Evolutionary conservation across 768 basidiomycete genomes (phyloP).

Genomic region (Kwoniella dendrophila): DNA sequence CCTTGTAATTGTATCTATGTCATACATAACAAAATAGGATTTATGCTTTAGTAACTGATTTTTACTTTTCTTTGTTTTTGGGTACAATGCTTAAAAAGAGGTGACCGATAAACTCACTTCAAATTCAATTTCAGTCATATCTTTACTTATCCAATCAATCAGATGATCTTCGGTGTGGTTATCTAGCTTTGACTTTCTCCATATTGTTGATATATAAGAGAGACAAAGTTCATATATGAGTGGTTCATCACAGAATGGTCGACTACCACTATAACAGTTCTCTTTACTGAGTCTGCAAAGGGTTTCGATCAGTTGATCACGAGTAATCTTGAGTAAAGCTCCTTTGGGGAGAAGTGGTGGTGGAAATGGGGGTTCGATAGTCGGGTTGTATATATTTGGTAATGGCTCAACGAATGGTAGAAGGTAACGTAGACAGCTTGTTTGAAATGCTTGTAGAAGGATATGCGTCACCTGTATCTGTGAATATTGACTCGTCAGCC

Average conservation of each 20-base stretch:
- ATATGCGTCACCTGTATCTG: constrained; percentile 2
- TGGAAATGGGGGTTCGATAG: constrained; percentile 16
- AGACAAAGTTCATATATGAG: constrained; percentile 33
- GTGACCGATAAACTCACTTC: constrained; percentile 38
- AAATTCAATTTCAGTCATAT: constrained; percentile 38
- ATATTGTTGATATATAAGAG: constrained; percentile 32
- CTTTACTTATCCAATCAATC: constrained; percentile 39
- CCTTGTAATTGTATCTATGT: constrained; percentile 34
- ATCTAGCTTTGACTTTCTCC: constrained; percentile 20
- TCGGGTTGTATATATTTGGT: constrained; percentile 10
- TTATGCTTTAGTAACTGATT: not conserved
- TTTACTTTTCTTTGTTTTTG: not conserved
- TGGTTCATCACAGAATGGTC: constrained; percentile 16
- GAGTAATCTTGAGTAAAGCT: constrained; percentile 16
- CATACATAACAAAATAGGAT: not conserved
- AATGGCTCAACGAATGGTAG: constrained; percentile 14
- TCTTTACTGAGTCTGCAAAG: constrained; percentile 13
- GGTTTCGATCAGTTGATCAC: constrained; percentile 28
- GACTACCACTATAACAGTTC: not conserved
- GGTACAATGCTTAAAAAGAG: too few species aligned
- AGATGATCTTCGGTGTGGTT: not conserved
- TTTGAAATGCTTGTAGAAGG: not conserved
- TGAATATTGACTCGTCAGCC: constrained; percentile 11
- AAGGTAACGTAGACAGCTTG: not conserved
- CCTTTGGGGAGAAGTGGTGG: constrained; percentile 8